phyloP scores from a whole-genome alignment of 139 green algal genomes.

The Coccomyxa sp. region DNA sequence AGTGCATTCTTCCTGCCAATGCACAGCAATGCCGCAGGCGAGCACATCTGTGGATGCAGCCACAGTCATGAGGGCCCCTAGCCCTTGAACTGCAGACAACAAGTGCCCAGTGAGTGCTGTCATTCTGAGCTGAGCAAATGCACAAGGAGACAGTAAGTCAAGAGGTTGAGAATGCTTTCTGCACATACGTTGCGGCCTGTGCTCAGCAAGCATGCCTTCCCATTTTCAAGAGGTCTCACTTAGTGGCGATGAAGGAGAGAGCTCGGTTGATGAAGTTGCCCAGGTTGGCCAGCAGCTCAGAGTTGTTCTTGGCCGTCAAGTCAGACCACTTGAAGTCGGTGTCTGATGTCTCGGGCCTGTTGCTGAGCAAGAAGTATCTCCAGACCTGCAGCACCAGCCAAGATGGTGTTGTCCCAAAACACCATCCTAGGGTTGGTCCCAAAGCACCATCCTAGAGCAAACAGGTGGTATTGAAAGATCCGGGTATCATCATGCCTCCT shows the following conservation, averaged over 20 bases:
- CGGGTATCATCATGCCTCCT: not conserved
- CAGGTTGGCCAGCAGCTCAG: constrained; percentile 93
- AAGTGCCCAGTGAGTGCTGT: not conserved
- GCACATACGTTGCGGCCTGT: too few species aligned
- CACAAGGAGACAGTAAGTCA: not conserved
- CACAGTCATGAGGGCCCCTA: too few species aligned
- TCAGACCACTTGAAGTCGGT: constrained; percentile 92
- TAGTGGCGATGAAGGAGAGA: constrained; percentile 27
- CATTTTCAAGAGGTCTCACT: too few species aligned
- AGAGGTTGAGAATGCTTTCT: too few species aligned
- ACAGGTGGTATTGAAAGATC: too few species aligned
- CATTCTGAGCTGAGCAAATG: not conserved
- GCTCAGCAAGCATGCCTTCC: too few species aligned
- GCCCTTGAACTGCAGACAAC: too few species aligned
- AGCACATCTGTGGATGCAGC: not conserved
- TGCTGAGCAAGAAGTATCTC: constrained; percentile 94
- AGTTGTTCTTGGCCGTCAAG: constrained; percentile 81
- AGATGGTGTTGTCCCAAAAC: too few species aligned
- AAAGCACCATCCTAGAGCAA: too few species aligned
- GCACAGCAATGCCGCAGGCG: not conserved
- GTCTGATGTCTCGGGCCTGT: constrained; percentile 69
- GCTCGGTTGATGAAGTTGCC: constrained; percentile 84
- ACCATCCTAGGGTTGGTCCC: too few species aligned
- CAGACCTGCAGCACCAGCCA: constrained; percentile 73
- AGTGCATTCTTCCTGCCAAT: not conserved